Conservation (phyloP, 2,329 filamentous ascomycete species). For the Fusarium denticulatum region DNA sequence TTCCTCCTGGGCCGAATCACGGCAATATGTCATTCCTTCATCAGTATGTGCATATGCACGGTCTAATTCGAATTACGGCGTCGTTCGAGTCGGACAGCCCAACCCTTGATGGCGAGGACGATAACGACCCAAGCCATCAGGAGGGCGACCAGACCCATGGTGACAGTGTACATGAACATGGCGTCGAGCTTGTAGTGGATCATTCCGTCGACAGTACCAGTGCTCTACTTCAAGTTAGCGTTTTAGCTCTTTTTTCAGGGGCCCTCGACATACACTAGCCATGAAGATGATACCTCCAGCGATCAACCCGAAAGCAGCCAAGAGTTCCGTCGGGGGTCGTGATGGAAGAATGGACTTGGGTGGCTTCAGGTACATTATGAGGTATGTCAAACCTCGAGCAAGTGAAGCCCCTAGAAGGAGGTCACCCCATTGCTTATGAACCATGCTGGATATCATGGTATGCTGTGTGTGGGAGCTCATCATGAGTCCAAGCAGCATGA, state of each 20-base stretch:
- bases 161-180: slow-evolving; percentile 93
- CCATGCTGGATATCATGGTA: slow-evolving; percentile 87
- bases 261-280: slow-evolving; percentile 73
- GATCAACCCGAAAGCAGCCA: slow-evolving; percentile 87
- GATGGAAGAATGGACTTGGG: slow-evolving; percentile 83
- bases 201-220: slow-evolving; percentile 81
- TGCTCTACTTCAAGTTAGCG: slow-evolving; percentile 60
- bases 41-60: neutral
- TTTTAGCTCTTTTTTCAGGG: neutral
- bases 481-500: slow-evolving; percentile 89
- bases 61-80: slow-evolving; percentile 2
- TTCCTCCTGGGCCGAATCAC: neutral
- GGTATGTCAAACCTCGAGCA: slow-evolving; percentile 81
- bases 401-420: slow-evolving; percentile 84
- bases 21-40: neutral
- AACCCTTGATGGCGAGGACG: slow-evolving; percentile 85
- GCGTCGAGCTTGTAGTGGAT: slow-evolving; percentile 81
- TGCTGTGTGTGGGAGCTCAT: slow-evolving; percentile 92
- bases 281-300: slow-evolving; percentile 92
- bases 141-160: slow-evolving; percentile 82
- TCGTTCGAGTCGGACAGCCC: slow-evolving; percentile 70
- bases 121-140: slow-evolving; percentile 87
- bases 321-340: slow-evolving; percentile 88
- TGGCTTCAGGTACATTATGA: slow-evolving; percentile 81
- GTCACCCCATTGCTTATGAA: slow-evolving; percentile 93